Evolutionary conservation across 345 rosid genomes (phyloP).

Genomic region (Geranium rotundifolium): DNA sequence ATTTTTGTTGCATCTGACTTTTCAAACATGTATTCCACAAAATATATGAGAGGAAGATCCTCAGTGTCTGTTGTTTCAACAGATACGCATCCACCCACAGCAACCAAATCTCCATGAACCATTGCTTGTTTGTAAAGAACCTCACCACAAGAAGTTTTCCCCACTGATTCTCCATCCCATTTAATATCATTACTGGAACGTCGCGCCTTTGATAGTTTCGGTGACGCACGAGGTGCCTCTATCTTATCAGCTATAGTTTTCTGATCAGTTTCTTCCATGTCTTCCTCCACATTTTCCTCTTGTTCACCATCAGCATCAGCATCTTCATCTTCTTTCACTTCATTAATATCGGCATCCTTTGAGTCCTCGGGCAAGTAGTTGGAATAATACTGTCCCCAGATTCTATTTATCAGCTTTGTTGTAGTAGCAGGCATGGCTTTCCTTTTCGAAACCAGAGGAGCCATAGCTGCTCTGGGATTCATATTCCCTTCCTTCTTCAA

Average conservation of each 20-base stretch:
- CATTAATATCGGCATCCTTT: slow-evolving; percentile 22
- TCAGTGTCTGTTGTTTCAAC: slow-evolving; percentile 31
- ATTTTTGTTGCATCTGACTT: slow-evolving; percentile 31
- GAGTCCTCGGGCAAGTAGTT: slow-evolving; percentile 41
- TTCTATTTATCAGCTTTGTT: slow-evolving; percentile 60
- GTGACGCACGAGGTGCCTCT: slow-evolving; percentile 13
- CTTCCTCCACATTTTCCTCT: slow-evolving; percentile 41
- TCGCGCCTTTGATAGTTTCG: slow-evolving; percentile 13
- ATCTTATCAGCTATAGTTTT: slow-evolving; percentile 9
- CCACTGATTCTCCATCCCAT: slow-evolving; percentile 41
- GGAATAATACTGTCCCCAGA: slow-evolving; percentile 80
- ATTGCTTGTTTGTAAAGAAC: slow-evolving; percentile 38
- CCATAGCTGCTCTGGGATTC: slow-evolving; percentile 57
- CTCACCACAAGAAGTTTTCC: slow-evolving; percentile 30
- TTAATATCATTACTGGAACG: slow-evolving; percentile 28
- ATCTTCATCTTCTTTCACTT: slow-evolving; percentile 29
- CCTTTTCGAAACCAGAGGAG: slow-evolving; percentile 34
- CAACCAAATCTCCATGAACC: slow-evolving; percentile 32
- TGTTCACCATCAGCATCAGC: slow-evolving; percentile 19
- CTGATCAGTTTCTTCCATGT: slow-evolving; percentile 20
- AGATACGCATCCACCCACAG: slow-evolving; percentile 37
- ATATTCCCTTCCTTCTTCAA: slow-evolving; percentile 33
- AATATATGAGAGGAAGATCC: slow-evolving; percentile 35
- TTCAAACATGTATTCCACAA: slow-evolving; percentile 60
- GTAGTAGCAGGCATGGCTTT: slow-evolving; percentile 81